Evolutionary conservation across 148 eudicot species (phyloP), one percentile per base, ranked within the genome.

Genomic region (Vaccinium vitisidaea): DNA sequence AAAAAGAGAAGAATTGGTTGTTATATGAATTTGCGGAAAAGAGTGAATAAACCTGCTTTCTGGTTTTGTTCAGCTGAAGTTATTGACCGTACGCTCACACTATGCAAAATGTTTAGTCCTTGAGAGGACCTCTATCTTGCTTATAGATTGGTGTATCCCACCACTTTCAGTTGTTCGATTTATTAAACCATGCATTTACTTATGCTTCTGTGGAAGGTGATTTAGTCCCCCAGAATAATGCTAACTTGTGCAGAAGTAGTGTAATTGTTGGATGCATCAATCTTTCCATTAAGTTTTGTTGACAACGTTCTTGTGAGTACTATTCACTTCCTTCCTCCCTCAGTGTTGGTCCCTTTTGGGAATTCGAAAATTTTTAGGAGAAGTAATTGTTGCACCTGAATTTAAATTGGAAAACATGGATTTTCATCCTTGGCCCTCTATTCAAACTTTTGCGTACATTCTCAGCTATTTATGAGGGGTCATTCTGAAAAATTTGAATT

Each of bases 381-480:
- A 69, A 36, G 39, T 5, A 25, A 12, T 39, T 69, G 39, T 53
- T 53, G 55, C 55, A 53, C 55, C 15, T 53, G 55, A 9, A 53
- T 53, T 53, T 2, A 53, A 53, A 53, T 53, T 43, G 14, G 14
- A 53, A 53, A 53, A 2, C 55, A 53, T 9, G 55, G 18, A 69
- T 1, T 69, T 69, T 27, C 74, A 30, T 69, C 74, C 11, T 69
- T 30, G 74, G 18, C 12, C 23, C 18, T 27, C 6, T 12, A 69
- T 27, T 69, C 8, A 27, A 13, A 69, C 18, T 69, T 65, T 23
- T 65, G 27, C 11, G 14, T 65, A 65, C 23, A 63, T 63, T 63
- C 70, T 27, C 70, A 23, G 70, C 70, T 27, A 63, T n/a, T n/a
- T 63, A 63, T 63, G 70, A 63, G 30, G 70, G 70, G 70, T 63